phyloP scores from a whole-genome alignment of 208 protist genomes.

The Wallacemonas collosoma region DNA sequence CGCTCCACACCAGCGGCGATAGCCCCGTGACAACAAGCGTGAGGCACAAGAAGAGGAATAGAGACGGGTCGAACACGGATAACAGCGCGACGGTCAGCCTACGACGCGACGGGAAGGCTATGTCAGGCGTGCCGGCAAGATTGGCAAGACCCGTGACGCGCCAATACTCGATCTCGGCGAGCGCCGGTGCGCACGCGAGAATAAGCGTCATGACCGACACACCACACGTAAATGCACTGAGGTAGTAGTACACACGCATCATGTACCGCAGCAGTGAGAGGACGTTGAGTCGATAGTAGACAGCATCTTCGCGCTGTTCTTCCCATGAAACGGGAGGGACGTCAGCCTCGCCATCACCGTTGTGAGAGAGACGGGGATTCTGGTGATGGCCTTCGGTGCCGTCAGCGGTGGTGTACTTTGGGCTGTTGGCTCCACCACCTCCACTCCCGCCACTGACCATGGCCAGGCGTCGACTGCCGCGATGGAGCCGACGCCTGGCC shows the following conservation, averaged over 20 bases:
- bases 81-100: slow-evolving; percentile 27
- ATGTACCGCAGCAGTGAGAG: slow-evolving; percentile 29
- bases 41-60: slow-evolving; percentile 52
- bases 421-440: not conserved
- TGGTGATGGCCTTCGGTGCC: too few relatives aligned
- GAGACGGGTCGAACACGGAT: slow-evolving; percentile 30
- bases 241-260: slow-evolving; percentile 35
- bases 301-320: slow-evolving; percentile 25
- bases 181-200: slow-evolving; percentile 22
- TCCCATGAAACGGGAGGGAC: slow-evolving; percentile 3
- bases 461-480: slow-evolving; percentile 3
- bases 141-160: not conserved
- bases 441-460: not conserved
- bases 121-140: not conserved
- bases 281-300: slow-evolving; percentile 23
- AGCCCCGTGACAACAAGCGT: slow-evolving; percentile 42
- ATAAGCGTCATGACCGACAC: slow-evolving; percentile 39
- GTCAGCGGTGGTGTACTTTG: too few relatives aligned
- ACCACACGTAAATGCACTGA: slow-evolving; percentile 36
- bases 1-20: slow-evolving; percentile 36
- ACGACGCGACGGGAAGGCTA: slow-evolving; percentile 23
- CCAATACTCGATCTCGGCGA: slow-evolving; percentile 6
- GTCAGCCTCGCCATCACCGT: not conserved
- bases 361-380: not conserved
- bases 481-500: slow-evolving; percentile 21